Evolutionary conservation across 495 filamentous ascomycete genomes (phyloP).

Genomic region (Podospora pseudopauciseta): DNA sequence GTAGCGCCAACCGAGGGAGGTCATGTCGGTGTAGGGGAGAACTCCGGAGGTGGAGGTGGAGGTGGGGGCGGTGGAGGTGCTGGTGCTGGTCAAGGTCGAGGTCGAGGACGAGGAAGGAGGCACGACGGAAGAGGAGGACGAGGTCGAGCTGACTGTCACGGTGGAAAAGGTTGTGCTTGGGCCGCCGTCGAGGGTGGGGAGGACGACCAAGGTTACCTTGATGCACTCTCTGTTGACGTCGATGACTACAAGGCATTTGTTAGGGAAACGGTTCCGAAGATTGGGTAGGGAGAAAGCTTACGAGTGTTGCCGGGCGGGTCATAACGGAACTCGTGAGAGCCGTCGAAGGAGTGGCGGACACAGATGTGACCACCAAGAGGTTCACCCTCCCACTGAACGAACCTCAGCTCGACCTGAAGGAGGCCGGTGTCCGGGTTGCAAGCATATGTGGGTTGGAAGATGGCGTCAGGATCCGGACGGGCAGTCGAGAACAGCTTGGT

Average conservation of each 20-base stretch:
- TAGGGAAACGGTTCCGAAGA: background rate
- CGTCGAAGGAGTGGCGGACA: slow-evolving; percentile 39
- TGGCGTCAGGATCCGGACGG: slow-evolving; percentile 44
- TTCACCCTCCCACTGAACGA: slow-evolving; percentile 33
- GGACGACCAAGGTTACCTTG: slow-evolving; percentile 36
- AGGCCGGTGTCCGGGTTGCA: slow-evolving; percentile 49
- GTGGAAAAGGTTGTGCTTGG: slow-evolving; percentile 6
- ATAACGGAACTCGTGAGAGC: slow-evolving; percentile 45
- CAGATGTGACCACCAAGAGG: slow-evolving; percentile 42
- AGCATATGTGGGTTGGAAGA: slow-evolving; percentile 47
- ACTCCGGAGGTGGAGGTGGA: slow-evolving; percentile 12
- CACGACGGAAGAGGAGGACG: slow-evolving; percentile 7
- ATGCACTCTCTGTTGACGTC: slow-evolving; percentile 37
- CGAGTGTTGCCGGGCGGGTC: slow-evolving; percentile 42
- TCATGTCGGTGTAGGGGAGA: slow-evolving; percentile 26
- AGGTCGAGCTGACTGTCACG: background rate
- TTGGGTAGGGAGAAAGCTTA: slow-evolving; percentile 23
- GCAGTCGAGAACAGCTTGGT: slow-evolving; percentile 56
- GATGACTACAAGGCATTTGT: slow-evolving; percentile 24
- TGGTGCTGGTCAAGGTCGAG: slow-evolving; percentile 10
- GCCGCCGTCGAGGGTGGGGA: slow-evolving; percentile 9
- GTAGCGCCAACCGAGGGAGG: slow-evolving; percentile 25
- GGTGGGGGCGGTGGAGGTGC: slow-evolving; percentile 6
- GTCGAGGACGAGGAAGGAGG: slow-evolving; percentile 8
- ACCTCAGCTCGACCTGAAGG: slow-evolving; percentile 42